Base-by-base conservation (phyloP, 2,329 filamentous ascomycete species). In the Fusarium torreyae region DNA sequence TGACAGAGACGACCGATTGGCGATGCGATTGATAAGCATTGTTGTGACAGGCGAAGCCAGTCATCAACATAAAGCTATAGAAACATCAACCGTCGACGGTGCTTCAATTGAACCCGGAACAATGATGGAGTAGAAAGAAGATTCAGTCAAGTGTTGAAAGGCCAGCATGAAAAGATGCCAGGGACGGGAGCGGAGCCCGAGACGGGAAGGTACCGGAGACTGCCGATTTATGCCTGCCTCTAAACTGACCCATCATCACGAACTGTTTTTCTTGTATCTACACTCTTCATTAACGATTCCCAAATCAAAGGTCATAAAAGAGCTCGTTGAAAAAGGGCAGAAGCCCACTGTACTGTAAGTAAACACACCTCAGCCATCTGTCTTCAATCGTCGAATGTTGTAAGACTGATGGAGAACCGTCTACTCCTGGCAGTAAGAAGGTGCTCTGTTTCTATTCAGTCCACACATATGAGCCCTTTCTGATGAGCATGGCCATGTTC, bases 131-230 rank as follows among this genome's bases (percentile, higher is more conserved):
- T 26, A 53, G 24, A 36, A 44, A 24, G 24, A 42, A 13, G 36
- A 43, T 24, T 24, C 17, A 4, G 8, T 26, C 15, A 14, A 11
- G 17, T 33, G 13, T 42, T 43, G 24, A 14, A 24, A 24, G 13
- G 10, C 7, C 8, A 49, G 14, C 14, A 4, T 33, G 18, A 28
- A 34, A 26, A n/a, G 34, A 20, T 33, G 42, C 22, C 18, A 22
- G 26, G 52, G n/a, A 42, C 42, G 28, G 36, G 18, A 54, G 50
- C 26, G 10, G 38, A 63, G 45, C 61, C 52, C 65, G 52, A 15
- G 15, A 22, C 53, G 46, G 62, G 53, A 24, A 65, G 61, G 60
- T 31, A 48, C 39, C 33, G 52, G 53, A 26, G 46, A 53, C 53
- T 49, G 31, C 60, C 60, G 53, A 15, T 40, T 6, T 24, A 15